Base-by-base conservation (phyloP, 225 moss, liverwort and hornwort genomes). In the Polytrichum commune region DNA sequence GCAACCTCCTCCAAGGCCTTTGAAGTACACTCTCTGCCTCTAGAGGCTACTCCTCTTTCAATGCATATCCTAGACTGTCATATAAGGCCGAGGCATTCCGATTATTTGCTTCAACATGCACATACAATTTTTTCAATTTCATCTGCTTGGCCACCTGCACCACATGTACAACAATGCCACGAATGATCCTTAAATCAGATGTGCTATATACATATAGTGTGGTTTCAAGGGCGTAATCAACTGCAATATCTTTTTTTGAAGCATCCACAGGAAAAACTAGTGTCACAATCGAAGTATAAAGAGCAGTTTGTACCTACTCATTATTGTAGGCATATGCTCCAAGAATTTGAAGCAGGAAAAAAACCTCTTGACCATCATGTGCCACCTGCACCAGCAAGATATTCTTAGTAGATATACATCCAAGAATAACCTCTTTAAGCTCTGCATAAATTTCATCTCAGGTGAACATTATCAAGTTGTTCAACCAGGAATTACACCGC, bases 301-400 rank as follows among this genome's bases (percentile, higher is more conserved):
- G 22, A 60, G 64, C 28, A 28, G 62, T 55, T 65, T 35, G 56
- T 58, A 84, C 84, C 56, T 88, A 93, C 98, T 84, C 84, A 62
- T 62, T 19, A 61, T 84, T 76, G 58, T 86, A 95, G 8, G 80
- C 73, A 77, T 89, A 98, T 71, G 76, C 75, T 75, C 98, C 95
- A 22, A 85, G 81, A 27, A 98, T 80, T 87, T 98, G 87, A 70
- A 93, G 66, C 71, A 95, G 72, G 75, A 98, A 93, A 76, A 93
- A 98, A 55, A 98, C 63, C 57, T 90, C 88, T 62, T 87, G 91
- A 29, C 98, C 98, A 83, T 98, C 90, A 77, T 98, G 98, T 70
- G 94, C 95, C 76, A 91, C 86, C 96, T 96, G 88, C 80, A 79
- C 18, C 29, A 64, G 55, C 55, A 79, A n/a, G 3, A 38, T 38